Base-by-base conservation (phyloP, 129 eudicot genomes). In the Helianthus tuberosus region DNA sequence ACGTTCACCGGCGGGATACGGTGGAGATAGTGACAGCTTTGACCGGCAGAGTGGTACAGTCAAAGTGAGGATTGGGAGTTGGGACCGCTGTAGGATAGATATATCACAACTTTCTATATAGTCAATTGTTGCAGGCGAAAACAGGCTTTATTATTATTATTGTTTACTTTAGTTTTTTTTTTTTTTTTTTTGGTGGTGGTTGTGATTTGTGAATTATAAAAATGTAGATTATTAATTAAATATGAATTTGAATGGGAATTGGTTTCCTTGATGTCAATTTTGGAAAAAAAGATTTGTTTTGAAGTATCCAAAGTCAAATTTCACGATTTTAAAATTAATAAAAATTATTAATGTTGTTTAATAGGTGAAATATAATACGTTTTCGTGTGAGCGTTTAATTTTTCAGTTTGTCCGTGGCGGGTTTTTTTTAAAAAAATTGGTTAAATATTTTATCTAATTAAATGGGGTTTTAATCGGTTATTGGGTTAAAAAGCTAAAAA, bases 1-100 rank as follows among this genome's bases (percentile, higher is more conserved):
- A 89, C 79, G 66, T 79, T 5, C 96, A 91, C 77, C 41, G 64
- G 17, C 87, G 62, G 20, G 73, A 32, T 25, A 85, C 84, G 79
- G 16, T 68, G 72, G 77, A 76, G 84, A 77, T 41, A 63, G 65
- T 58, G 70, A 51, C 73, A 51, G 54, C 64, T 81, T 81, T 81
- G 81, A 81, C 85, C 64, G 59, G 69, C 8, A n/a, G 11, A 75
- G 71, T 74, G 23, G 61, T 74, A 15, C 75, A 75, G 85, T 81
- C 85, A 81, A 81, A 70, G 63, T 75, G 72, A 80, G 14, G 1
- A 6, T 9, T 8, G 35, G 46, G 46, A 41, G 8, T 6, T 7
- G 82, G 70, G 47, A n/a, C 59, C 38, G 49, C 35, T 12, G 61
- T 29, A 29, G 35, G 2, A 25, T 25, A 25, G 35, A 29, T 29